Base-by-base conservation (phyloP, 805 yeast genomes). In the Metschnikowia hibisci region DNA sequence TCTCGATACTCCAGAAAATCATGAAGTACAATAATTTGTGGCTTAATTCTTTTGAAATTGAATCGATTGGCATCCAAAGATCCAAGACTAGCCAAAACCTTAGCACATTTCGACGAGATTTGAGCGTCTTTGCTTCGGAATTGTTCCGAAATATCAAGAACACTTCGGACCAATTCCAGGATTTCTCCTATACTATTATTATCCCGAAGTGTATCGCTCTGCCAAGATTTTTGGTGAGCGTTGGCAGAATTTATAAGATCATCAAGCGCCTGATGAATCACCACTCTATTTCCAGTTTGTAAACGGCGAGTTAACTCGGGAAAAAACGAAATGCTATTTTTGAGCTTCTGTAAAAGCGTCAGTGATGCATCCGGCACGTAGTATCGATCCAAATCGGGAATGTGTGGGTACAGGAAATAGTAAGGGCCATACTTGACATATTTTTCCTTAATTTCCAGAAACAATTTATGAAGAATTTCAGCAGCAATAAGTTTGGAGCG, bases 31-130 rank as follows among this genome's bases (percentile, higher is more conserved):
- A 83, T 66, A 3, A 73, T 60, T 22, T 73, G 72, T 27, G 68
- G 61, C 43, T 67, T 69, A 42, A 73, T 62, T 13, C 68, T 56
- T 22, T 63, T 66, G 48, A 74, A 60, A 16, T 61, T 76, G 46
- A 81, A 74, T 46, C 75, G 74, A 37, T 81, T 76, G 4, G 81
- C 66, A 56, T 88, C 96, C 9, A 86, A 56, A 0, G 88, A 79
- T 0, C 98, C 98, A 32, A 93, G 71, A 18, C 80, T 62, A 1
- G 96, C 82, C 8, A 93, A 66, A 26, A 88, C 85, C 40, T 73
- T 73, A 0, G 95, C 80, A 55, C 91, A 79, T 33, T 77, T 71
- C 4, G 68, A 65, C 2, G 87, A 71, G 6, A 89, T 73, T 1
- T 66, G 65, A 8, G 67, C 63, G 50, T 73, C 72, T 3, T 61